Evolutionary conservation across 768 basidiomycete species (phyloP), one percentile per base, ranked within the genome.

Genomic region (Suillus plorans): DNA sequence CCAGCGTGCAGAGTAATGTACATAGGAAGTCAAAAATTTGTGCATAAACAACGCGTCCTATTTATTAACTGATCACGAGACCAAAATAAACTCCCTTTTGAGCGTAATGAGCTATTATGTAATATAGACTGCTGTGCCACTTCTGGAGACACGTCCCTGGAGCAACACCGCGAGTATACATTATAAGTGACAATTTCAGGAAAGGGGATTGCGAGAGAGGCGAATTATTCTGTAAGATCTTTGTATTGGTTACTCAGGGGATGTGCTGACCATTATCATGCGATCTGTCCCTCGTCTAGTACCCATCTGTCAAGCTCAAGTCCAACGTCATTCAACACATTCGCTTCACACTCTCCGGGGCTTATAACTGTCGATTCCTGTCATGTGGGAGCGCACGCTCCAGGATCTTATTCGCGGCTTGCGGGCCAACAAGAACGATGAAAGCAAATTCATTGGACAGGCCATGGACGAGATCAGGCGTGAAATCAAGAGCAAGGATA

Each of bases 351-450:
- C 5, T 55, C n/a, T 61, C 36, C 20, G 28, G 6, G n/a, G n/a
- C 13, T 37, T 9, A 62, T 28, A 55, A 20, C 18, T 22, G 7
- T 56, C 28, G 22, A 10, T 41, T 59, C 18, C 28, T 62, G 14
- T 6, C 6, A 98, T 97, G 96, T 97, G 95, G 92, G 96, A 98
- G 82, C 86, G 95, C 62, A 97, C 95, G 7, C 85, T 98, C 10
- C 93, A 97, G 73, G 95, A 97, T 79, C 90, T 97, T 72, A 94
- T 97, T 73, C 87, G 97, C 69, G 97, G 96, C 55, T 84, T 99
- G 66, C 89, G 97, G 60, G 94, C 96, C 56, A 96, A 96, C 84
- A 97, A 96, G 84, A 88, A 88, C 71, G 93, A 96, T 81, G 93
- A 97, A 77, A 82, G 88, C 72, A 92, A 90, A 75, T 97, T 98